Evolutionary conservation across 768 basidiomycete species (phyloP).

Genomic region (Lentinula aciculospora): DNA sequence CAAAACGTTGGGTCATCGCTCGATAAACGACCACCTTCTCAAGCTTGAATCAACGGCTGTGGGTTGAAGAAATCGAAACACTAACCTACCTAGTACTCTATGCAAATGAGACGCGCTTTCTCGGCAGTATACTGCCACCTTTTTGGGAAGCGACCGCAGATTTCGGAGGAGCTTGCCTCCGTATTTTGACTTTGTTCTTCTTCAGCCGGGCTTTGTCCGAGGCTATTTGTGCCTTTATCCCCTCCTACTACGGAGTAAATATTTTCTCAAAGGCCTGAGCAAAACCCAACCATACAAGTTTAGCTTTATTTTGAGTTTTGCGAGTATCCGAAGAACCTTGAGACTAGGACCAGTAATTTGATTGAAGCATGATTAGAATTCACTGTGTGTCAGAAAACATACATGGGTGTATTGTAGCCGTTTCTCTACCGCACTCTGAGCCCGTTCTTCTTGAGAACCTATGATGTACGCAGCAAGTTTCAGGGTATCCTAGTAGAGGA

Average conservation of each 20-base stretch:
- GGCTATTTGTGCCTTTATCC: conserved; percentile 1
- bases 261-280: neutral
- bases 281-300: neutral
- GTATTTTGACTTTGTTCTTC: neutral
- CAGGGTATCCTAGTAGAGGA: conserved; percentile 35
- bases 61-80: neutral
- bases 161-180: neutral
- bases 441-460: conserved; percentile 38
- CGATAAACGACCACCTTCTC: neutral
- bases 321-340: neutral
- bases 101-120: conserved; percentile 5
- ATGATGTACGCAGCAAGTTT: conserved; percentile 42
- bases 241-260: neutral
- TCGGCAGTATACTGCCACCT: neutral
- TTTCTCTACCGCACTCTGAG: conserved; percentile 31
- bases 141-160: neutral
- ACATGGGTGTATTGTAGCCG: conserved; percentile 22
- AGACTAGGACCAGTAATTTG: neutral
- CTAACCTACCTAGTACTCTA: neutral
- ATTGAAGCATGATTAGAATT: neutral
- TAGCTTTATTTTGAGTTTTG: neutral
- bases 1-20: neutral
- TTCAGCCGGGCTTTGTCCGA: neutral
- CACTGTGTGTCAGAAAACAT: neutral
- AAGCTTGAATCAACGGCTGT: neutral